A percentile compares a stretch with the other conserved stretches of the same genome.
phyloP scores from a whole-genome alignment of 257 asterid species.

The Marsdenia floribunda region DNA sequence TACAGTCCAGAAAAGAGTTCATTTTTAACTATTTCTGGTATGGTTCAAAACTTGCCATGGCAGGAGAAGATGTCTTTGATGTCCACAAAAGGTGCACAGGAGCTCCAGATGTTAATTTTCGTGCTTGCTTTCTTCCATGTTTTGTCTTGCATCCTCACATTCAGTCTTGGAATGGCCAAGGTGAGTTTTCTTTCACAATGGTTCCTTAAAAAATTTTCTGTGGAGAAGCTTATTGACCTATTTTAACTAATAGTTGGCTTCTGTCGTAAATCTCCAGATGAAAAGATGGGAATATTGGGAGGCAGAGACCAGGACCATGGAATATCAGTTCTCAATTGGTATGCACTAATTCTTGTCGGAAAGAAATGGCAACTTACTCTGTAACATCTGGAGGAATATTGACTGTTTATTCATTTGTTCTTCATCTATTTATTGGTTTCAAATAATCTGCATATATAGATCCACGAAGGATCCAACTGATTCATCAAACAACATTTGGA shows the following conservation, averaged over 20 bases:
- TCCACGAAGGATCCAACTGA: constrained; percentile 61
- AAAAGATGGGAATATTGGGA: constrained; percentile 74
- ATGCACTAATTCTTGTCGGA: background rate
- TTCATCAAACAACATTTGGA: constrained; percentile 73
- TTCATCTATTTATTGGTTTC: background rate
- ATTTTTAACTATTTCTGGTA: background rate
- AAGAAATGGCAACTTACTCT: background rate
- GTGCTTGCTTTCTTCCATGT: constrained; percentile 67
- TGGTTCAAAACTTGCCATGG: constrained; percentile 15
- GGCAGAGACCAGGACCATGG: constrained; percentile 70
- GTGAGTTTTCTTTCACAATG: constrained; percentile 18
- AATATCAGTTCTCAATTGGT: constrained; percentile 70
- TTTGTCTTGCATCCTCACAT: constrained; percentile 57
- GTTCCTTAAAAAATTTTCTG: background rate
- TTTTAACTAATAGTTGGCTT: background rate
- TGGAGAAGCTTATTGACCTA: background rate
- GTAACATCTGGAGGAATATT: too few species aligned
- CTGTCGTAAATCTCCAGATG: constrained; percentile 43
- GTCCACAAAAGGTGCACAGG: constrained; percentile 54
- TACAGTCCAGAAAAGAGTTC: background rate
- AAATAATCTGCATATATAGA: constrained; percentile 26
- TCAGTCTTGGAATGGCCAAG: constrained; percentile 68
- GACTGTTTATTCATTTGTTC: background rate
- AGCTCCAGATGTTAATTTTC: constrained; percentile 69
- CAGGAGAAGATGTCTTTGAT: constrained; percentile 66